Evolutionary conservation across 2,329 filamentous ascomycete genomes (phyloP).

Genomic region (Orbilia ellipsospora): DNA sequence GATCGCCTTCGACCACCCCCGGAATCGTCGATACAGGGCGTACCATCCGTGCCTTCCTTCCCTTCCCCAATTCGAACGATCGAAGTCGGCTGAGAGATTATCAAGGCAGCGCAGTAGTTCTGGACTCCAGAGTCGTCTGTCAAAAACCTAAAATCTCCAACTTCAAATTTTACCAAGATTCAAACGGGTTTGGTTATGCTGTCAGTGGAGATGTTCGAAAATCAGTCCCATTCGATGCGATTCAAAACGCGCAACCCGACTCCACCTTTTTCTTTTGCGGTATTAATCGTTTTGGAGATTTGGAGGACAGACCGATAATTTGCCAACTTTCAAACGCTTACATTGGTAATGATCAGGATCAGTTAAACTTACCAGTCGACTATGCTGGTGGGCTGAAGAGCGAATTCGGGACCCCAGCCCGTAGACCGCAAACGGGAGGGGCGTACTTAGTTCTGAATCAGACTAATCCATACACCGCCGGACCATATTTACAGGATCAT

Average conservation of each 20-base stretch:
- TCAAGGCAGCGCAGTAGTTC: slow-evolving; percentile 23
- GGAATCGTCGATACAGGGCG: slow-evolving; percentile 22
- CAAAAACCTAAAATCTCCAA: slow-evolving; percentile 28
- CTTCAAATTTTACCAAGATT: too few relatives aligned
- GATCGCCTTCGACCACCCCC: neutral
- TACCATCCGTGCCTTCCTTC: slow-evolving; percentile 28
- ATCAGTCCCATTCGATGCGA: too few relatives aligned
- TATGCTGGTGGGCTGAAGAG: slow-evolving; percentile 25
- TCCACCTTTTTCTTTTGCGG: too few relatives aligned
- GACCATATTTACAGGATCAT: neutral
- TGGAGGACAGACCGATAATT: too few relatives aligned
- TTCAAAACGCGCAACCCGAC: too few relatives aligned
- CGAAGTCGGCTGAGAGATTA: slow-evolving; percentile 16
- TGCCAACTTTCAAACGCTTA: too few relatives aligned
- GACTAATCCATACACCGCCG: neutral
- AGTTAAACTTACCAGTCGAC: too few relatives aligned
- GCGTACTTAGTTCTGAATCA: slow-evolving; percentile 24
- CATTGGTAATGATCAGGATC: too few relatives aligned
- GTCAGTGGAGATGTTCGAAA: too few relatives aligned
- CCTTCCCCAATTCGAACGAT: slow-evolving; percentile 8
- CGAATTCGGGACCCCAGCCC: slow-evolving; percentile 6
- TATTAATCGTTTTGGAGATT: too few relatives aligned
- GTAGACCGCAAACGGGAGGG: slow-evolving; percentile 1
- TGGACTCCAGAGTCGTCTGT: slow-evolving; percentile 33
- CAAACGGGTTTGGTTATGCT: too few relatives aligned